These are phyloP conservation scores for Coccomyxa subellipsoidea DNA, from an alignment of 163 green algal genomes.

Conservation along the genomic window DNA sequence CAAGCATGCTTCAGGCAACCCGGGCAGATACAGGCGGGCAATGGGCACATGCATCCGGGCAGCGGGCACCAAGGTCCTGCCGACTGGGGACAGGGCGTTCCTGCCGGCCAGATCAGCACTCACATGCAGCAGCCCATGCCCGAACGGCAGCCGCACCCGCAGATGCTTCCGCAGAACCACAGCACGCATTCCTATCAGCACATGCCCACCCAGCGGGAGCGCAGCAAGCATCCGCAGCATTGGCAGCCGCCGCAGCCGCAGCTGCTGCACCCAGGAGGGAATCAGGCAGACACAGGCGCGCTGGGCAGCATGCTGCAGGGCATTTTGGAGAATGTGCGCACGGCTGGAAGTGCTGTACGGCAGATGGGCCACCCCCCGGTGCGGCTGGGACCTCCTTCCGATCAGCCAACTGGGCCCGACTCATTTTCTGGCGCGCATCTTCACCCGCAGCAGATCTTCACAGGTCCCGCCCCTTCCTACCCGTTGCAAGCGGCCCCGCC, in stretches of 20 bases:
- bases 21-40: too few relatives aligned
- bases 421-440: too few relatives aligned
- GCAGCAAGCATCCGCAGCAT: constrained; percentile 9
- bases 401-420: too few relatives aligned
- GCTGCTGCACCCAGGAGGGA: not conserved
- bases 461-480: not conserved
- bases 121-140: not conserved
- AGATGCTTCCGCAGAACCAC: too few relatives aligned
- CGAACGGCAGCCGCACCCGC: not conserved
- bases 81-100: too few relatives aligned
- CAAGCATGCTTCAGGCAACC: too few relatives aligned
- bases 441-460: not conserved
- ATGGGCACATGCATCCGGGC: too few relatives aligned
- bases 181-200: too few relatives aligned
- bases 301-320: not conserved
- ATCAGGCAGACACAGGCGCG: not conserved
- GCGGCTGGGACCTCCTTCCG: not conserved
- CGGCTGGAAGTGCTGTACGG: not conserved
- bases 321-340: not conserved
- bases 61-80: not conserved
- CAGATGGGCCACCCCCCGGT: not conserved
- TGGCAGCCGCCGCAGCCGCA: constrained; percentile 26
- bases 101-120: too few relatives aligned
- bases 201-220: too few relatives aligned
- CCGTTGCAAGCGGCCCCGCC: not conserved